Conservation (phyloP, 2,329 filamentous ascomycete species). For the Exophiala mesophila region DNA sequence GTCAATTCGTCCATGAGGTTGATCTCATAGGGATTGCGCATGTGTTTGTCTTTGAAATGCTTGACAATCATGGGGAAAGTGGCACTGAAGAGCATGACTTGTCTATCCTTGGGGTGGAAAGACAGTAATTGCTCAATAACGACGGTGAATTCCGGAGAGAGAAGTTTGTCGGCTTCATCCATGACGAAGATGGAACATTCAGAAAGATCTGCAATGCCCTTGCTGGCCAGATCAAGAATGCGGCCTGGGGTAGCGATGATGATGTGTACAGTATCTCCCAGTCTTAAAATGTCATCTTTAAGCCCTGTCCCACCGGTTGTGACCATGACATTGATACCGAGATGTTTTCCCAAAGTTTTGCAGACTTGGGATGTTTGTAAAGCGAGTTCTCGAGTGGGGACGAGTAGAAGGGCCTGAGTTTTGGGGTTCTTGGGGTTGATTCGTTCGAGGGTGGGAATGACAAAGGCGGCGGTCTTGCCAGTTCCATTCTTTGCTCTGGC, state of each 20-base stretch:
- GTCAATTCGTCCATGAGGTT: slow-evolving; percentile 99
- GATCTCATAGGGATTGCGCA: slow-evolving; percentile 94
- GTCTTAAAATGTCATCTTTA: slow-evolving; percentile 91
- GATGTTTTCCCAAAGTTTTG: slow-evolving; percentile 95
- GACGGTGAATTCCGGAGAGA: slow-evolving; percentile 93
- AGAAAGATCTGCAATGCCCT: slow-evolving; percentile 92
- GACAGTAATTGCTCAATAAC: slow-evolving; percentile 93
- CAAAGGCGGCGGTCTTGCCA: slow-evolving; percentile 95
- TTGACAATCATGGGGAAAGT: slow-evolving; percentile 97
- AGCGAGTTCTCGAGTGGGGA: slow-evolving; percentile 92
- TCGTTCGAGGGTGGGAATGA: slow-evolving; percentile 89
- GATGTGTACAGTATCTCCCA: slow-evolving; percentile 93
- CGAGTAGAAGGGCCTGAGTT: slow-evolving; percentile 92
- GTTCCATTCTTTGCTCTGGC: slow-evolving; percentile 98
- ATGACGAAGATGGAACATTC: slow-evolving; percentile 98
- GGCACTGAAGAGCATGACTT: slow-evolving; percentile 98
- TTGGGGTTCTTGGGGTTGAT: slow-evolving; percentile 97
- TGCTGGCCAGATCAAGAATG: slow-evolving; percentile 92
- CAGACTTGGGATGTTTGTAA: slow-evolving; percentile 99
- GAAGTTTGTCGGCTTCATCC: slow-evolving; percentile 97
- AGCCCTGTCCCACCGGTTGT: slow-evolving; percentile 93
- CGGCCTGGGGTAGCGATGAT: slow-evolving; percentile 94
- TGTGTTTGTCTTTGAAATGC: slow-evolving; percentile 96
- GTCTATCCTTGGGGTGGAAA: slow-evolving; percentile 93
- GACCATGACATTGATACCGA: slow-evolving; percentile 98